A percentile compares a stretch with the other conserved stretches of the same genome.
phyloP scores from a whole-genome alignment of 2,329 filamentous ascomycete species.

The Fusarium fracticaudum region DNA sequence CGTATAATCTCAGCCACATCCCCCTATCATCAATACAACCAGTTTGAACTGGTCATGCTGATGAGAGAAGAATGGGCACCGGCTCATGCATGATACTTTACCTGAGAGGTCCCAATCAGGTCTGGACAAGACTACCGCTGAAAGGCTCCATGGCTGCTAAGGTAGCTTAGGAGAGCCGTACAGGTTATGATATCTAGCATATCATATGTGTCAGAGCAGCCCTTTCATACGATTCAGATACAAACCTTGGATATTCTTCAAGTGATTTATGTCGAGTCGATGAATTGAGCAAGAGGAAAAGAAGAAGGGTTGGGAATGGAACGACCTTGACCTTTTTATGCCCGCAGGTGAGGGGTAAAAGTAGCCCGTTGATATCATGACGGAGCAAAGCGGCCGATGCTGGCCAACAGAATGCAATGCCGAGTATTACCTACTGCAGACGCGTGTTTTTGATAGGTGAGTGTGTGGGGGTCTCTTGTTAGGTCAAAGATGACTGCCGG shows the following conservation, averaged over 20 bases:
- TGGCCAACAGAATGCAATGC: slow-evolving; percentile 30
- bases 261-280: neutral
- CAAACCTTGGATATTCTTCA: slow-evolving; percentile 33
- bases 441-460: slow-evolving; percentile 9
- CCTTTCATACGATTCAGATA: neutral
- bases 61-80: slow-evolving; percentile 57
- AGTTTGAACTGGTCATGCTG: neutral
- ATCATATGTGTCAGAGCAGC: slow-evolving; percentile 33
- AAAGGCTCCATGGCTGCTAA: slow-evolving; percentile 48
- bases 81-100: slow-evolving; percentile 69
- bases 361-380: slow-evolving; percentile 31
- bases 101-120: slow-evolving; percentile 51
- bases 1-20: slow-evolving; percentile 83
- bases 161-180: slow-evolving; percentile 35
- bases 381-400: slow-evolving; percentile 20
- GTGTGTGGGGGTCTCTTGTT: slow-evolving; percentile 12
- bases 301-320: neutral
- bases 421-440: slow-evolving; percentile 20
- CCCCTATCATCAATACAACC: slow-evolving; percentile 10
- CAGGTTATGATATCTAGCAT: slow-evolving; percentile 38
- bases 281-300: slow-evolving; percentile 10
- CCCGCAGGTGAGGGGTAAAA: slow-evolving; percentile 42
- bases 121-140: slow-evolving; percentile 51
- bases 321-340: slow-evolving; percentile 28
- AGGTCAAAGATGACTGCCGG: slow-evolving; percentile 4